These are phyloP conservation scores for Penicillium diatomitis DNA, from an alignment of 495 filamentous ascomycete species.

Conservation along the genomic window DNA sequence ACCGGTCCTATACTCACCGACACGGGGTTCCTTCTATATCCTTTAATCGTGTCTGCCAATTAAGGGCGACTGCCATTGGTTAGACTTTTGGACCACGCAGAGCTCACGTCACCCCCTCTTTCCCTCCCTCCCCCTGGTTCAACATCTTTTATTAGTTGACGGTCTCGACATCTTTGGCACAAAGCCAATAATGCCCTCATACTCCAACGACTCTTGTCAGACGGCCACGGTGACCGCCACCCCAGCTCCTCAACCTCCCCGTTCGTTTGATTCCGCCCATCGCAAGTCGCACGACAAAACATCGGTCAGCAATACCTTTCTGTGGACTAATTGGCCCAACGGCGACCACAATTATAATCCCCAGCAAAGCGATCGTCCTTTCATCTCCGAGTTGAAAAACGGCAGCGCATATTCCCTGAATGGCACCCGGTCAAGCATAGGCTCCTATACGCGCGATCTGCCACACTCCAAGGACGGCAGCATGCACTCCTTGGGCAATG, in stretches of 20 bases:
- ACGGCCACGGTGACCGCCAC: slow-evolving; percentile 19
- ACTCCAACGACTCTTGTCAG: slow-evolving; percentile 31
- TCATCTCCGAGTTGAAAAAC: slow-evolving; percentile 29
- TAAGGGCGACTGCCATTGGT: slow-evolving; percentile 16
- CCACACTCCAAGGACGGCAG: slow-evolving; percentile 44
- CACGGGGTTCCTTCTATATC: slow-evolving; percentile 15
- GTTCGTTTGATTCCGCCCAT: slow-evolving; percentile 29
- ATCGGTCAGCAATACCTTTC: slow-evolving; percentile 38
- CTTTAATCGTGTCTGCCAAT: slow-evolving; percentile 15
- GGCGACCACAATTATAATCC: slow-evolving; percentile 30
- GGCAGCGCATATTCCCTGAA: slow-evolving; percentile 40
- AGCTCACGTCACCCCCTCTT: slow-evolving; percentile 25
- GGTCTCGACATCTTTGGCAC: neutral
- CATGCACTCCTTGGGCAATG: slow-evolving; percentile 42
- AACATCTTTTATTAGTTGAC: neutral
- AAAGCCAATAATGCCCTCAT: slow-evolving; percentile 29
- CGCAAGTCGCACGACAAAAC: slow-evolving; percentile 39
- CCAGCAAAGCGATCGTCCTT: slow-evolving; percentile 28
- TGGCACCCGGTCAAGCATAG: slow-evolving; percentile 38
- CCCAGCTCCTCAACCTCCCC: slow-evolving; percentile 27
- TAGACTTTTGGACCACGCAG: slow-evolving; percentile 23
- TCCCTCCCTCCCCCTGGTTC: neutral
- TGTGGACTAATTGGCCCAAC: slow-evolving; percentile 42
- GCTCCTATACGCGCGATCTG: slow-evolving; percentile 41
- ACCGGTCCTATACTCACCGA: slow-evolving; percentile 1